A percentile compares a stretch with the other conserved stretches of the same genome.
Conservation (phyloP, 192 early-diverging fungal species). For the Coemansia sp. region DNA sequence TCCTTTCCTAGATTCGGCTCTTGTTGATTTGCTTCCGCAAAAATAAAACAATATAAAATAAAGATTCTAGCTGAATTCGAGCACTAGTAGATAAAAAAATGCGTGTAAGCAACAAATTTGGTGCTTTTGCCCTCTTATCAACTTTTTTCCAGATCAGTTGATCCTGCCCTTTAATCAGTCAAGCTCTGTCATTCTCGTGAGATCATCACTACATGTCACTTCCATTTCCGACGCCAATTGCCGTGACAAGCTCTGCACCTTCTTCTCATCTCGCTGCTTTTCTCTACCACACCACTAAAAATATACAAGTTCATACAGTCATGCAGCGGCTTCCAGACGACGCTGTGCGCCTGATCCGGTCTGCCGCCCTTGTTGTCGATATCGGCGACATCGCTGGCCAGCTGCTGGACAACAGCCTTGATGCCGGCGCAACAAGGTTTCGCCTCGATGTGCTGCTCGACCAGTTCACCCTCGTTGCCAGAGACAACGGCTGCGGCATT, state of each 20-base stretch:
- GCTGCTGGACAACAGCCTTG: constrained; percentile 49
- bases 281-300: too few species aligned
- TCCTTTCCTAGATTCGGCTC: constrained; percentile 11
- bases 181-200: not conserved
- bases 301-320: too few species aligned
- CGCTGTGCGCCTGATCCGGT: constrained; percentile 19
- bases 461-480: constrained; percentile 15
- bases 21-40: not conserved
- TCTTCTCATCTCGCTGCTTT: too few species aligned
- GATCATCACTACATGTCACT: too few species aligned
- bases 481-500: constrained; percentile 46
- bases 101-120: too few species aligned
- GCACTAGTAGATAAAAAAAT: not conserved
- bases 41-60: not conserved
- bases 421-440: constrained; percentile 33
- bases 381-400: constrained; percentile 26
- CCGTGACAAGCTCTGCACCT: too few species aligned
- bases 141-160: not conserved
- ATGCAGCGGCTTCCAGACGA: constrained; percentile 16
- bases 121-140: too few species aligned
- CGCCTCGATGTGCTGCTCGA: constrained; percentile 22
- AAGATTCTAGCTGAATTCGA: not conserved
- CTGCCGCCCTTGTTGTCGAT: constrained; percentile 24
- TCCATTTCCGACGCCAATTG: too few species aligned
- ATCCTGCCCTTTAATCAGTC: not conserved